Evolutionary conservation across 345 rosid species (phyloP).

Genomic region (Barbarea vulgaris): DNA sequence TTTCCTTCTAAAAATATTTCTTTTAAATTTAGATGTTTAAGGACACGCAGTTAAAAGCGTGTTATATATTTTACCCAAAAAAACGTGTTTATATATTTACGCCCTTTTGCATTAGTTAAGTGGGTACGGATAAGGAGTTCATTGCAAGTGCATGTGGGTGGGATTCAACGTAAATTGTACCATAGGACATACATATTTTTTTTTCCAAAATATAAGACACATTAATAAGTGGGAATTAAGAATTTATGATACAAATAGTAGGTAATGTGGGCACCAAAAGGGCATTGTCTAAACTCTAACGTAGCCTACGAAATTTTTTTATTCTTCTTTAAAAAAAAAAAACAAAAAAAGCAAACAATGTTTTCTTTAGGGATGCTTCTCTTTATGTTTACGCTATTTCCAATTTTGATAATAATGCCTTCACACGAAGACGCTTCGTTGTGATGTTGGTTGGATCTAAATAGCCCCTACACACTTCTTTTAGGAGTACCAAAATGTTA

Average conservation of each 20-base stretch:
- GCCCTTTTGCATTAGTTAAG: background rate
- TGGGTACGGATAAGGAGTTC: conserved; percentile 25
- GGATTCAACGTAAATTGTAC: background rate
- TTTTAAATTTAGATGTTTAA: background rate
- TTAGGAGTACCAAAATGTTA: background rate
- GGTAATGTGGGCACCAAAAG: conserved; percentile 23
- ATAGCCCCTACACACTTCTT: background rate
- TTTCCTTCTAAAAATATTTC: background rate
- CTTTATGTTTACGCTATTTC: conserved; percentile 30
- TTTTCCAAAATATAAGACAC: background rate
- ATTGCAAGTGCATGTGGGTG: conserved; percentile 27
- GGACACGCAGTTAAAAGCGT: background rate
- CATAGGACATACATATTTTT: background rate
- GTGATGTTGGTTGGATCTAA: conserved; percentile 32
- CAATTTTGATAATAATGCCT: conserved; percentile 27
- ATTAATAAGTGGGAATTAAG: conserved; percentile 2
- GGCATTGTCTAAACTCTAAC: conserved; percentile 23
- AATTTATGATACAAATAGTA: conserved; percentile 4
- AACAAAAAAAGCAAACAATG: background rate
- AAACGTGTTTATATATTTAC: background rate
- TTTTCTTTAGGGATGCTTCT: conserved; percentile 16
- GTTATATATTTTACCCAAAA: background rate
- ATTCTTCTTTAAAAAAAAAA: background rate
- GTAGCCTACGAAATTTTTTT: background rate
- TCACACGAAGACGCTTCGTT: conserved; percentile 29